A percentile compares a stretch with the other conserved stretches of the same genome.
These are phyloP conservation scores for cucumber (Cucumis sativus) DNA, from an alignment of 306 rosid species.

Conservation along the genomic window Cucumber_9930_V3 NC_026657.2:19095001-19095500, in stretches of 20 bases:
- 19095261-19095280: background rate
- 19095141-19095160: background rate
- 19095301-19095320: background rate
- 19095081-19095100: background rate
- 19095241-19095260: background rate
- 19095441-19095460: background rate
- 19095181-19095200: slow-evolving; percentile 3
- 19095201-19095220: background rate
- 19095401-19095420: background rate
- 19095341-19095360: background rate
- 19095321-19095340: background rate
- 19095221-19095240: background rate
- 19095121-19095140: background rate
- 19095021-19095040: background rate
- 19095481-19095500: background rate
- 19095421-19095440: background rate
- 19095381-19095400: background rate
- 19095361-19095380: background rate
- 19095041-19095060: background rate
- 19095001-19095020: background rate
- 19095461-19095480: background rate
- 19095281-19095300: background rate
- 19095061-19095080: background rate
- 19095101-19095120: background rate
- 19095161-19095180: background rate